Base-by-base conservation (phyloP, 176 grass and related monocot genomes). In the Zizania latifolia region DNA sequence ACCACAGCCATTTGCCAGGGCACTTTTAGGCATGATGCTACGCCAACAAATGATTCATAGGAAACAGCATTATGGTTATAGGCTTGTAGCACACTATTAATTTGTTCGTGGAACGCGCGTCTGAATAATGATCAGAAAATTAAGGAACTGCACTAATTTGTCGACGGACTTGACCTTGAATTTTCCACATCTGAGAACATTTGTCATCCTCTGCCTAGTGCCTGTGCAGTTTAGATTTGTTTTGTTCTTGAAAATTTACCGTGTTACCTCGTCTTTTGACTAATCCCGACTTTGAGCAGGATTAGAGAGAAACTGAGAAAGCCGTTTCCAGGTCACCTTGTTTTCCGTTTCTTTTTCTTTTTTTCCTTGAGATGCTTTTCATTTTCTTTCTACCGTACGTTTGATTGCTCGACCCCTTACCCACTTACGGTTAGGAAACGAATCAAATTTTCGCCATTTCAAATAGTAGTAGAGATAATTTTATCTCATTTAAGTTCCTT, bases 21-120 rank as follows among this genome's bases (percentile, higher is more conserved):
- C 62, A 4, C 80, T 79, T 88, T 88, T 83, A 83, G 68, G 74
- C 75, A 73, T 23, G 68, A 73, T 67, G 79, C 40, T 58, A 50
- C 22, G 41, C 21, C 41, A 58, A 27, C 22, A 69, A 58, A 62
- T 36, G 17, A 44, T 32, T 31, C 58, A 6, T 48, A 81, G 78
- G 68, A 63, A 72, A 37, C 78, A 72, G 22, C 68, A 72, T 72
- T 81, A 81, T 63, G 39, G 69, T 0, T 21, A 30, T 80, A 85
- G 76, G 51, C 61, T 80, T 80, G 36, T 71, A 77, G 61, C 72
- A 77, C 45, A 36, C 76, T 85, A 41, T 75, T 75, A 31, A 59
- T 60, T 38, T 17, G 19, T 29, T 58, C 35, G 13, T 13, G 39
- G 30, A 27, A 3, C 6, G 7, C 51, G 14, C 48, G 22, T 22